Evolutionary conservation across 257 asterid genomes (phyloP).

Genomic region (Scutellaria minor): DNA sequence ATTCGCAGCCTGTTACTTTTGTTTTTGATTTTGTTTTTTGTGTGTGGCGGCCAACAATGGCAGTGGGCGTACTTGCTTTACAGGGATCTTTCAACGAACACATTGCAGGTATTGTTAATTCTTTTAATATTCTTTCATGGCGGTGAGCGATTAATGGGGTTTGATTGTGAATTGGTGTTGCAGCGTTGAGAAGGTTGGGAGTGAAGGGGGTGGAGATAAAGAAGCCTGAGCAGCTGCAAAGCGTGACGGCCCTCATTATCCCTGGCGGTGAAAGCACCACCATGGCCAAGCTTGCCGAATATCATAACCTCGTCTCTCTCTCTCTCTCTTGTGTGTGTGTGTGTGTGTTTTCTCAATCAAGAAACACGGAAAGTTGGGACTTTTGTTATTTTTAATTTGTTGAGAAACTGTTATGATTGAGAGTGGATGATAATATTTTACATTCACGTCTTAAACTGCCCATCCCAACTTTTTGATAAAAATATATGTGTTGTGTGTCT

Average conservation of each 20-base stretch:
- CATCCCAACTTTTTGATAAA: no score
- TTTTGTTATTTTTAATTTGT: conserved; percentile 2
- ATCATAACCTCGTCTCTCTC: conserved; percentile 71
- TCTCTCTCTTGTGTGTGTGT: background rate
- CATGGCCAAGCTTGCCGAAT: conserved; percentile 97
- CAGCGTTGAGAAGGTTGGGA: conserved; percentile 87
- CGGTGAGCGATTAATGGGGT: conserved; percentile 5
- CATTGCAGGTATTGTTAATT: conserved; percentile 66
- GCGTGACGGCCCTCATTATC: conserved; percentile 74
- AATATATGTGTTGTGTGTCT: background rate
- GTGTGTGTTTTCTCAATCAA: background rate
- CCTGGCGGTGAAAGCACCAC: conserved; percentile 99
- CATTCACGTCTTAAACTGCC: background rate
- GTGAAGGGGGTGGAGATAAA: conserved; percentile 86
- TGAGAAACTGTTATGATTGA: conserved; percentile 11
- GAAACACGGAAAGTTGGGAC: background rate
- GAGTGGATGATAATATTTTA: background rate
- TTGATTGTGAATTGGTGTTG: conserved; percentile 33
- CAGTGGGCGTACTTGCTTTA: conserved; percentile 88
- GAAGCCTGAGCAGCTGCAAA: conserved; percentile 89
- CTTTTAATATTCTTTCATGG: background rate
- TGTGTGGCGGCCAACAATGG: conserved; percentile 50
- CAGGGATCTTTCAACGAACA: conserved; percentile 99
- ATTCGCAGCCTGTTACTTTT: background rate
- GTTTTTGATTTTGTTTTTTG: background rate